These are phyloP conservation scores for Periconia sp. DNA, from an alignment of 2,329 filamentous ascomycete species.

Conservation along the genomic window DNA sequence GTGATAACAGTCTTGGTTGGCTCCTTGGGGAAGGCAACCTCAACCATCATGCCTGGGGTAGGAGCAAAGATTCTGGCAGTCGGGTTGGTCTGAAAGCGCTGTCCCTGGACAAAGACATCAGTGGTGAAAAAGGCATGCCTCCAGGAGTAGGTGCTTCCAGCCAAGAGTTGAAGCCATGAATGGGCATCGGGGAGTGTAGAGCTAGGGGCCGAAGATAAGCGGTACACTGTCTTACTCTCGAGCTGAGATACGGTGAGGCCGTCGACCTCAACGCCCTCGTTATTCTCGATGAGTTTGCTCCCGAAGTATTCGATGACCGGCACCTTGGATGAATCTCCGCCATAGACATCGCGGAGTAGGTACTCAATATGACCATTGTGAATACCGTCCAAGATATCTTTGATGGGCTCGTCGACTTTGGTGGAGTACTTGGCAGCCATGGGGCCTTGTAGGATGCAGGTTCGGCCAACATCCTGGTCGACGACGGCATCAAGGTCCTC, in stretches of 20 bases:
- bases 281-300: slow-evolving; percentile 76
- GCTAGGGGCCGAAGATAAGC: slow-evolving; percentile 76
- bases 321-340: slow-evolving; percentile 72
- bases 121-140: slow-evolving; percentile 92
- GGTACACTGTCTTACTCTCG: slow-evolving; percentile 79
- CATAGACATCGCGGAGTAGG: slow-evolving; percentile 81
- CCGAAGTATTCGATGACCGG: slow-evolving; percentile 95
- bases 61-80: slow-evolving; percentile 91
- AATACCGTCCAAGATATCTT: slow-evolving; percentile 91
- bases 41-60: slow-evolving; percentile 83
- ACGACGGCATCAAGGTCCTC: slow-evolving; percentile 97
- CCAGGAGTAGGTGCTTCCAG: slow-evolving; percentile 87
- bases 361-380: slow-evolving; percentile 85
- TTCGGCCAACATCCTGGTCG: slow-evolving; percentile 92
- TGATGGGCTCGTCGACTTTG: slow-evolving; percentile 88
- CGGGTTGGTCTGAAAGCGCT: slow-evolving; percentile 97
- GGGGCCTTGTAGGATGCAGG: slow-evolving; percentile 94
- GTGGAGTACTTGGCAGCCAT: slow-evolving; percentile 91
- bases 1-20: slow-evolving; percentile 82
- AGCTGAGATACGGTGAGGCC: slow-evolving; percentile 85
- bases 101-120: slow-evolving; percentile 91
- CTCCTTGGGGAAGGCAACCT: slow-evolving; percentile 82
- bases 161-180: slow-evolving; percentile 86
- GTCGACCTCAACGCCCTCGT: slow-evolving; percentile 74
- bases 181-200: slow-evolving; percentile 78